Percentiles rank a stretch among this genome's conserved stretches.
phyloP scores from a whole-genome alignment of 2,329 filamentous ascomycete species.

The Aspergillus phoenicis region DNA sequence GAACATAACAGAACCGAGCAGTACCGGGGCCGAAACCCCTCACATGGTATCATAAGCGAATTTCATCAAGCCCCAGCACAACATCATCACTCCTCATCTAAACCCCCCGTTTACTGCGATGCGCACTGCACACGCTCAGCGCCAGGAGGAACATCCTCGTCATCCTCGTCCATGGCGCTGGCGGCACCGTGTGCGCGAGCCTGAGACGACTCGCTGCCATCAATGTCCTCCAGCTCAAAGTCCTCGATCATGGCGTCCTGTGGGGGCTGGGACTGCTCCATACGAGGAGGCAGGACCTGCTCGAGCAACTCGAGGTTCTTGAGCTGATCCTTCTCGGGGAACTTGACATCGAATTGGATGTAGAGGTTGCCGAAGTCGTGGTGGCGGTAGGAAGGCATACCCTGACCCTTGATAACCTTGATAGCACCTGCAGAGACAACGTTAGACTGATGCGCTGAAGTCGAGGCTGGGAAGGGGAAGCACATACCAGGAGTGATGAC shows the following conservation, averaged over 20 bases:
- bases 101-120: slow-evolving; percentile 48
- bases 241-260: slow-evolving; percentile 88
- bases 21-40: slow-evolving; percentile 27
- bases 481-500: slow-evolving; percentile 85
- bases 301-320: slow-evolving; percentile 78
- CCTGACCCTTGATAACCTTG: slow-evolving; percentile 93
- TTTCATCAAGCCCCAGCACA: slow-evolving; percentile 32
- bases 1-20: slow-evolving; percentile 26
- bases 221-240: slow-evolving; percentile 82
- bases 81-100: slow-evolving; percentile 18
- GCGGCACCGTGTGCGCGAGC: slow-evolving; percentile 69
- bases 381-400: slow-evolving; percentile 94
- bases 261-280: slow-evolving; percentile 68
- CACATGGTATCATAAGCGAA: slow-evolving; percentile 43
- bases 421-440: slow-evolving; percentile 66
- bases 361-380: slow-evolving; percentile 96
- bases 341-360: slow-evolving; percentile 97
- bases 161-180: slow-evolving; percentile 70
- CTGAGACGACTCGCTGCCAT: slow-evolving; percentile 65
- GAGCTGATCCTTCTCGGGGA: slow-evolving; percentile 74
- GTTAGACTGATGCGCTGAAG: slow-evolving; percentile 4
- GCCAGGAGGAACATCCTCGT: slow-evolving; percentile 56
- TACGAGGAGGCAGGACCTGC: slow-evolving; percentile 75
- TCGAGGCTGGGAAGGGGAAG: slow-evolving; percentile 1
- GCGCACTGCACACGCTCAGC: slow-evolving; percentile 56